These are phyloP conservation scores for Medicago lupulina DNA, from an alignment of 306 rosid genomes.

Conservation along the genomic window DNA sequence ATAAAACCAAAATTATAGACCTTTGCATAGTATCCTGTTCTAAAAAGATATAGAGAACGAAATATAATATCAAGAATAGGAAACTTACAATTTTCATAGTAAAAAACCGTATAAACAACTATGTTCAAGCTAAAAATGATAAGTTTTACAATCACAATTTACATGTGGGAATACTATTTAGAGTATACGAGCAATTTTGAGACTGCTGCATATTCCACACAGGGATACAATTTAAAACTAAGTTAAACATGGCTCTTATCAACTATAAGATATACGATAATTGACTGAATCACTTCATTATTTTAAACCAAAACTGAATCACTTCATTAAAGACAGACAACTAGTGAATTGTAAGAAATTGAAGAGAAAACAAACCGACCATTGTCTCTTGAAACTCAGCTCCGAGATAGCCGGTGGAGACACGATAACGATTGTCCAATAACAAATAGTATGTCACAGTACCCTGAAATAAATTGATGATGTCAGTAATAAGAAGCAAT, in stretches of 20 bases:
- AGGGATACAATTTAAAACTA: conserved; percentile 17
- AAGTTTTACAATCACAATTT: conserved; percentile 8
- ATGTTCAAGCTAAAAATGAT: conserved; percentile 38
- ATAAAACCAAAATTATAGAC: conserved; percentile 43
- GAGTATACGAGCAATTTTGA: neutral
- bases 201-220: conserved; percentile 19
- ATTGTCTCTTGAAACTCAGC: conserved; percentile 89
- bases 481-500: conserved; percentile 35
- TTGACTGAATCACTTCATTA: conserved; percentile 32
- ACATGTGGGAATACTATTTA: conserved; percentile 5
- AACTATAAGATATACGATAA: conserved; percentile 9
- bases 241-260: conserved; percentile 10
- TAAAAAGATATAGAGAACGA: conserved; percentile 2
- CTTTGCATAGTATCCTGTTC: conserved; percentile 27
- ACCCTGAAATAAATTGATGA: conserved; percentile 65
- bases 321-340: conserved; percentile 33
- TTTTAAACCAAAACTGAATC: neutral
- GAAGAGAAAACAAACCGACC: conserved; percentile 52
- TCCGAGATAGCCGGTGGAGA: conserved; percentile 88
- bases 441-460: conserved; percentile 89
- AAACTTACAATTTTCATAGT: conserved; percentile 29
- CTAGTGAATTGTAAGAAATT: neutral
- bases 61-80: conserved; percentile 21
- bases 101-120: conserved; percentile 20
- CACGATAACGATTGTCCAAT: conserved; percentile 81